phyloP scores from a whole-genome alignment of 495 filamentous ascomycete species.

The Talaromyces trachyspermus region DNA sequence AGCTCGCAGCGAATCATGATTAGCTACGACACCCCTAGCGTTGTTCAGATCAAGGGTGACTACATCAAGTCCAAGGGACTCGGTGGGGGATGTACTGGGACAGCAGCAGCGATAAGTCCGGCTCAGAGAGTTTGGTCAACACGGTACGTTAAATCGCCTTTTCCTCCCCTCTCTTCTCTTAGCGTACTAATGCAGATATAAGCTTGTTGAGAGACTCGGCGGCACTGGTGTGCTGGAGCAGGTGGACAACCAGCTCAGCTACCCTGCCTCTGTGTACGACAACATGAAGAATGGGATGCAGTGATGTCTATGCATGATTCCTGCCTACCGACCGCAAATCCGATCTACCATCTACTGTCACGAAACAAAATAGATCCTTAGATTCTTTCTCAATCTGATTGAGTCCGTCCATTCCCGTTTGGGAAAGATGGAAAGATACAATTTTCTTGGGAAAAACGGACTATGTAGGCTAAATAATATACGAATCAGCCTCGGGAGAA shows the following conservation, averaged over 20 bases:
- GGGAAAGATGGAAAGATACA: too few species aligned
- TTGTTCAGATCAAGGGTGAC: conserved; percentile 52
- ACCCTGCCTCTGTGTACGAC: conserved; percentile 24
- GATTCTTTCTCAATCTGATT: too few species aligned
- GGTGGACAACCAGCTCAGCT: conserved; percentile 25
- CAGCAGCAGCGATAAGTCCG: conserved; percentile 60
- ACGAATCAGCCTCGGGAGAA: too few species aligned
- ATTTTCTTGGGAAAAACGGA: too few species aligned
- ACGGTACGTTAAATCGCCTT: conserved; percentile 18
- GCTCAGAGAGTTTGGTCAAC: conserved; percentile 51
- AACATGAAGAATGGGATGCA: conserved; percentile 22
- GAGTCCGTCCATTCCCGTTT: too few species aligned
- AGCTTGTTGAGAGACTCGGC: conserved; percentile 26
- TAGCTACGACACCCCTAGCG: conserved; percentile 63
- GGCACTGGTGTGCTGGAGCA: conserved; percentile 20
- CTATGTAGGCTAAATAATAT: too few species aligned
- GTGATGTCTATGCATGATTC: neutral
- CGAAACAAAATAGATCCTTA: too few species aligned
- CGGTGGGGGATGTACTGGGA: conserved; percentile 94
- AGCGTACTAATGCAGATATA: neutral
- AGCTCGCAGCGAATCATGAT: conserved; percentile 49
- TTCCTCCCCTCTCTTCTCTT: too few species aligned
- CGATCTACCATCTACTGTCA: too few species aligned
- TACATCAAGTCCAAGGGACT: conserved; percentile 59
- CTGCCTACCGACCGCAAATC: too few species aligned